Base-by-base conservation (phyloP, 345 rosid species). In the Balakata baccata region DNA sequence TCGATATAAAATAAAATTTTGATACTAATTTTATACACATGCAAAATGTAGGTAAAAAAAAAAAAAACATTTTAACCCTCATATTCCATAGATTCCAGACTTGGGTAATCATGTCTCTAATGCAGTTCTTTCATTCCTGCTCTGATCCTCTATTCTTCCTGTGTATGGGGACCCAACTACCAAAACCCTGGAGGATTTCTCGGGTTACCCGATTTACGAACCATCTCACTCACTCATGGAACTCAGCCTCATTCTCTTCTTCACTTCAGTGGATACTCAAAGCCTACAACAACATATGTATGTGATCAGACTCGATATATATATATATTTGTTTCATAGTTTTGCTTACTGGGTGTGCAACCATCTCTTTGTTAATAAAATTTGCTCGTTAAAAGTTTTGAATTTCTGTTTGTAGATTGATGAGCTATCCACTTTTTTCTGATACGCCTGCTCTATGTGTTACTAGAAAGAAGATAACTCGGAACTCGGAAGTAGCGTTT, bases 381-480 rank as follows among this genome's bases (percentile, higher is more conserved):
- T 54, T 38, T 63, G 11, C 56, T 71, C 68, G 52, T 25, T 20
- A 17, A 52, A 52, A 41, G 22, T 13, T 39, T 16, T 66, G 25
- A 25, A 9, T 25, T 23, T 52, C 59, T 1, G 49, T 52, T 64
- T 59, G 75, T 81, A 90, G 97, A 88, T 92, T 85, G 94, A 92
- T 76, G 95, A 89, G 79, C 89, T 90, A 6, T 87, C 98, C 11
- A 75, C 77, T 78, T 88, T 88, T 94, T 84, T 92, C 97, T 65
- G 97, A 94, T 60, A 64, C 97, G 46, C 91, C 95, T 72, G 86
- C 93, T 47, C 97, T 97, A 64, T 86, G 97, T 9, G 97, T 94
- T 22, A 94, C 98, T 0, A 85, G 97, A 29, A 29, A 29, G 34
- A 29, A 29, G 34, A 29, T 29, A 29, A 29, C n/a, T n/a, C n/a